Evolutionary conservation across 1,284 basidiomycete species (phyloP), one percentile per base, ranked within the genome.

Genomic region (Cerrena zonata): DNA sequence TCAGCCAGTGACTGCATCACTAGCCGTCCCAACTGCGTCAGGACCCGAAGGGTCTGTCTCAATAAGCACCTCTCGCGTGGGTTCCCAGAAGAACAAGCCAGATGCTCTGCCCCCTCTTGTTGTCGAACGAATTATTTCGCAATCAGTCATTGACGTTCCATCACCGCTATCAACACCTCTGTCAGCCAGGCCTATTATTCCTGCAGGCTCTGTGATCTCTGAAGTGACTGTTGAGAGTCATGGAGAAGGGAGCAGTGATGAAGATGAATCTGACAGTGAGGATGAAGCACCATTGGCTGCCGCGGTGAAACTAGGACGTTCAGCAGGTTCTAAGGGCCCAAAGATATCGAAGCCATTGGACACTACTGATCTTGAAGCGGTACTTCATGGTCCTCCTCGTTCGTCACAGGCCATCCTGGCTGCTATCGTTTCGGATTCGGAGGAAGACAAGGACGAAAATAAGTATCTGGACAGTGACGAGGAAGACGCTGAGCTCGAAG

Each of bases 221-320:
- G 65, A 67, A 37, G 63, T 67, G 10, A 50, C 51, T 1, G 55
- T 67, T 2, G 55, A 67, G 47, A 58, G 59, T 37, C 56, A 56
- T 27, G 65, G 58, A 43, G 63, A 65, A 50, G 64, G 64, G 2
- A 65, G 64, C 52, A 66, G 64, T 50, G 58, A 58, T 41, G 64
- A 64, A 19, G 59, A 61, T 45, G 60, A 60, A 13, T 49, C 52
- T 7, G 59, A 59, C 0, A 49, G 52, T 4, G 53, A 53, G 13
- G 46, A 50, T 5, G 45, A 53, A 2, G 46, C 30, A 25, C 26
- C 39, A 21, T 39, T 27, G 10, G 42, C 21, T 25, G 26, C 3
- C 23, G 25, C 11, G 25, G n/a, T n/a, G n/a, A n/a, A n/a, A n/a
- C n/a, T n/a, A n/a, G n/a, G n/a, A n/a, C n/a, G n/a, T n/a, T 3